These are phyloP conservation scores for Ogataea salicorniae DNA, from an alignment of 805 yeast genomes.

Conservation along the genomic window DNA sequence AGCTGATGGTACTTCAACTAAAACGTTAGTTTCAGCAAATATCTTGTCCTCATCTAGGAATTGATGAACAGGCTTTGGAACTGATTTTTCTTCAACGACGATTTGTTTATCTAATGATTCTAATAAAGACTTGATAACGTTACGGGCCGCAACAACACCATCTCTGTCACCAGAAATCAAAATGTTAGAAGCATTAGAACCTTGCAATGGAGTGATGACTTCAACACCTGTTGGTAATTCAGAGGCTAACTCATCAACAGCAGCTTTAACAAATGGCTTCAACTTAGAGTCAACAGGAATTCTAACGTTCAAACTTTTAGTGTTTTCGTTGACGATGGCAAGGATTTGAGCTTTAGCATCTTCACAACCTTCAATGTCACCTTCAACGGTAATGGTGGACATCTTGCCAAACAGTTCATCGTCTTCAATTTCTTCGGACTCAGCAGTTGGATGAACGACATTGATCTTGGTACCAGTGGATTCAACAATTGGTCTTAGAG, in stretches of 20 bases:
- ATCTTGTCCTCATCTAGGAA: constrained; percentile 56
- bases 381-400: constrained; percentile 64
- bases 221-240: constrained; percentile 25
- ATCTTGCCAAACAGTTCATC: constrained; percentile 57
- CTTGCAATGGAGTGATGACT: constrained; percentile 21
- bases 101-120: constrained; percentile 41
- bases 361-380: constrained; percentile 79
- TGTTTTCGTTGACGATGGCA: constrained; percentile 70
- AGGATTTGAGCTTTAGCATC: constrained; percentile 66
- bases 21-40: constrained; percentile 49
- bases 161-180: constrained; percentile 69
- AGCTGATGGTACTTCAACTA: constrained; percentile 49
- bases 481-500: constrained; percentile 71
- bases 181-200: constrained; percentile 39
- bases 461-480: constrained; percentile 65
- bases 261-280: constrained; percentile 41
- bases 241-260: constrained; percentile 20
- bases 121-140: constrained; percentile 41
- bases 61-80: constrained; percentile 67
- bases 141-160: constrained; percentile 50
- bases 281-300: constrained; percentile 39
- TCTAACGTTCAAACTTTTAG: constrained; percentile 50
- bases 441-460: constrained; percentile 39
- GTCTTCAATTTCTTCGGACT: constrained; percentile 25
- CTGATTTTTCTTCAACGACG: constrained; percentile 48